Conservation (phyloP, 176 grass and related monocot genomes). For the Rhipidocladum racemiflorum region DNA sequence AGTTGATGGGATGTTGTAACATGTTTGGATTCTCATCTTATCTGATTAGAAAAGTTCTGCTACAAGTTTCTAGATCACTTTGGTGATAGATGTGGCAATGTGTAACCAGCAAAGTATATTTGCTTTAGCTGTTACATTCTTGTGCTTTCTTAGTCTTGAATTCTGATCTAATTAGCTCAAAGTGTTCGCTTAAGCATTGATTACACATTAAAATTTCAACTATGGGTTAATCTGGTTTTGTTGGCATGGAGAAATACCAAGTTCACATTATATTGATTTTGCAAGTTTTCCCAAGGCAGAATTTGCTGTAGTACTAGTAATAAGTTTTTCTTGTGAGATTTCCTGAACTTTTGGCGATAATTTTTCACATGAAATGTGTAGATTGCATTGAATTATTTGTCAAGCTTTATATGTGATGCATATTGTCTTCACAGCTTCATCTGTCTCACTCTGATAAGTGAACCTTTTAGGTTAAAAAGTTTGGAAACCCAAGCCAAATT, state of each 20-base stretch:
- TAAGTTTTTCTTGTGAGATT: neutral
- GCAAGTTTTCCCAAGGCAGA: neutral
- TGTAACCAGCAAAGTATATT: neutral
- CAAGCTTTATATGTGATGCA: neutral
- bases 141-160: neutral
- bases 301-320: neutral
- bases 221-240: neutral
- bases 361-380: neutral
- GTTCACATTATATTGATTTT: neutral
- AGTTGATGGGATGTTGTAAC: neutral
- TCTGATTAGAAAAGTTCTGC: neutral
- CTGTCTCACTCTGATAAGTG: conserved; percentile 17
- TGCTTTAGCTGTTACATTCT: neutral
- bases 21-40: conserved; percentile 12
- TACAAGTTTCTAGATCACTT: neutral
- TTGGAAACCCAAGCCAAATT: conserved; percentile 85
- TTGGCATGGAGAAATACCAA: neutral
- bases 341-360: neutral
- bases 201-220: neutral
- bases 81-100: neutral
- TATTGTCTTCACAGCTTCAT: conserved; percentile 1
- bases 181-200: neutral
- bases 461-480: conserved; percentile 82
- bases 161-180: neutral
- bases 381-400: conserved; percentile 14